phyloP scores from a whole-genome alignment of 805 yeast species.

The Zygotorulaspora florentina region DNA sequence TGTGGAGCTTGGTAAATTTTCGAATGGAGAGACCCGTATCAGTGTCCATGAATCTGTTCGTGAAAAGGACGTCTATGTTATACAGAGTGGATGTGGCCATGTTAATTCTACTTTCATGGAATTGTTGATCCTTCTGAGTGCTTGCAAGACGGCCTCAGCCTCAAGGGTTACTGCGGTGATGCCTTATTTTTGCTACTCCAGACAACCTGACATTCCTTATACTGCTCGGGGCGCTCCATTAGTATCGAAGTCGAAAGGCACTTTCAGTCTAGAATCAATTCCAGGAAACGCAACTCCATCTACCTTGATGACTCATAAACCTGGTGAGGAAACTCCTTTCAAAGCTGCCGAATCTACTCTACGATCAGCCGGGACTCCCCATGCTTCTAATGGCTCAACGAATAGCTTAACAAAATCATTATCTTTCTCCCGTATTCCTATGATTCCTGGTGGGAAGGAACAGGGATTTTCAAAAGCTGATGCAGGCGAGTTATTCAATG shows the following conservation, averaged over 20 bases:
- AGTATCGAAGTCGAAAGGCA: constrained; percentile 38
- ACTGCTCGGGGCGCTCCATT: constrained; percentile 72
- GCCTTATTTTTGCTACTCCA: constrained; percentile 91
- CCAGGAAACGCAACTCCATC: constrained; percentile 47
- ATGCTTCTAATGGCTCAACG: constrained; percentile 7
- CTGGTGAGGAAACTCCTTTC: constrained; percentile 21
- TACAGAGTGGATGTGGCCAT: constrained; percentile 81
- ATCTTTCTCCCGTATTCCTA: constrained; percentile 33
- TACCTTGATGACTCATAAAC: constrained; percentile 23
- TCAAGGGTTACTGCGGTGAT: constrained; percentile 82
- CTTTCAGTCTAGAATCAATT: constrained; percentile 47
- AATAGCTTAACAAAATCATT: constrained; percentile 17
- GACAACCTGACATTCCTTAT: constrained; percentile 93
- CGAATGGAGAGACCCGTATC: constrained; percentile 93
- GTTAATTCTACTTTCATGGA: constrained; percentile 87
- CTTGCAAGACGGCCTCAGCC: constrained; percentile 90
- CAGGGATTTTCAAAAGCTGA: constrained; percentile 21
- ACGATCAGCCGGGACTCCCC: constrained; percentile 20
- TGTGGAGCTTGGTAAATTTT: constrained; percentile 59
- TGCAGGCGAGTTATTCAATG: constrained; percentile 36
- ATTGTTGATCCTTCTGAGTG: constrained; percentile 77
- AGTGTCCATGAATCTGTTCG: constrained; percentile 84
- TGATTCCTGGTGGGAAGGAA: constrained; percentile 36
- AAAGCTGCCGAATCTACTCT: constrained; percentile 19
- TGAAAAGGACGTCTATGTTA: constrained; percentile 90